Conservation (phyloP, 805 yeast genomes). For the Candida manassasensis region DNA sequence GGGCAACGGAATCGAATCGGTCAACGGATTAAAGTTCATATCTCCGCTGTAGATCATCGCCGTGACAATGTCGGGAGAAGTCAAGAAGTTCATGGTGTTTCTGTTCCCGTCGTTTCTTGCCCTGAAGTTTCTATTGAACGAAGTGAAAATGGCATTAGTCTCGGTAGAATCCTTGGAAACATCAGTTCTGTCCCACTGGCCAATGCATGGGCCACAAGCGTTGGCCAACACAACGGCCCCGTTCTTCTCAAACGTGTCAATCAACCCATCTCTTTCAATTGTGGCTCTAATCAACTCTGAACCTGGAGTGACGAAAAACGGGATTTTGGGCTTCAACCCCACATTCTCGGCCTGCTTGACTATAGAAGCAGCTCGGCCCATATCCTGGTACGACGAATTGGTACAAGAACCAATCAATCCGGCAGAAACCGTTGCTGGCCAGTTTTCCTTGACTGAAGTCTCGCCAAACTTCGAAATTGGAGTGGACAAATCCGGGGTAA, state of each 20-base stretch:
- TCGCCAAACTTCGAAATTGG: constrained; percentile 79
- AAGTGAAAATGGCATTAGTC: constrained; percentile 87
- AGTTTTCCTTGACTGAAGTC: constrained; percentile 64
- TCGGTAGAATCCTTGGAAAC: constrained; percentile 59
- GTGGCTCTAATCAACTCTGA: constrained; percentile 98
- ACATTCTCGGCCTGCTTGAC: constrained; percentile 81
- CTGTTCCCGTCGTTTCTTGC: constrained; percentile 98
- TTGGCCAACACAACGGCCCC: constrained; percentile 94
- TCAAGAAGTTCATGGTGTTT: constrained; percentile 93
- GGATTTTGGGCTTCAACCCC: constrained; percentile 86
- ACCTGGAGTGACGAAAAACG: constrained; percentile 96
- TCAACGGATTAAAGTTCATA: constrained; percentile 85
- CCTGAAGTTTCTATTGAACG: constrained; percentile 96
- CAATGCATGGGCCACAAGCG: constrained; percentile 99
- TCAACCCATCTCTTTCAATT: constrained; percentile 89
- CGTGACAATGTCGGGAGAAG: constrained; percentile 98
- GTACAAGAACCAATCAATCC: constrained; percentile 98
- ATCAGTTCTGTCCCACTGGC: constrained; percentile 97
- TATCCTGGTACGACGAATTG: constrained; percentile 96
- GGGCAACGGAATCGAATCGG: constrained; percentile 70
- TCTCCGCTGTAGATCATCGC: constrained; percentile 96
- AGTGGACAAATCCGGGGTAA: constrained; percentile 96
- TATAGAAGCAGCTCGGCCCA: constrained; percentile 92
- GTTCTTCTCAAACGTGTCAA: constrained; percentile 70
- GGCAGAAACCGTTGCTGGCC: constrained; percentile 86